Base-by-base conservation (phyloP, 75 land plant genomes). In the Pinus taeda region DNA sequence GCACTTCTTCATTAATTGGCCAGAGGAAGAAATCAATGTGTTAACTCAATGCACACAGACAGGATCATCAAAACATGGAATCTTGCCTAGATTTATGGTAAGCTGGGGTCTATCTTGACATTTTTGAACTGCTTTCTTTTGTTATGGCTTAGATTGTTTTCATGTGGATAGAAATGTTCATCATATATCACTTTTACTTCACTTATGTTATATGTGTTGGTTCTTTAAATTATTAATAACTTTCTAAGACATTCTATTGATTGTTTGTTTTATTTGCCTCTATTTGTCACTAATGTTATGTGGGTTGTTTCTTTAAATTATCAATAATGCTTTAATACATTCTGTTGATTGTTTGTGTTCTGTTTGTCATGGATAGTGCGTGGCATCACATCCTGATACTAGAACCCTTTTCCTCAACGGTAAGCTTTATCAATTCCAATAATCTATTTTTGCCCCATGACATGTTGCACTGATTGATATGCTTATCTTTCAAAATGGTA, bases 371-470 rank as follows among this genome's bases (percentile, higher is more conserved):
- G 20, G 77, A 76, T 90, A 97, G 99, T 97, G 99, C 89, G 99
- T 95, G 11, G 99, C 99, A 60, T 95, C 98, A 45, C 99, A 97
- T 70, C 85, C 93, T 22, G 99, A 97, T 20, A 97, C 99, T 24
- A 84, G 99, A 78, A 87, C 86, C 53, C 85, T 85, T 57, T 97
- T 97, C 64, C 85, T 97, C 18, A 94, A 91, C 83, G 99, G 99
- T 97, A 90, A 71, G 75, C 29, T 18, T 64, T 37, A 13, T 24
- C 55, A 81, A 29, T 30, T 49, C 55, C 55, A 49, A 49, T 9
- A 57, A 13, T 64, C 24, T 60, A 30, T 73, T 71, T 64, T 20
- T 57, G 0, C 18, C 21, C 13, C 3, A 11, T 70, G 13, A 8
- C 55, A 13, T 30, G 37, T 17, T 33, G 36, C 20, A 37, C 15